phyloP scores from a whole-genome alignment of 257 asterid species.

The Nicotiana benthamiana region DNA sequence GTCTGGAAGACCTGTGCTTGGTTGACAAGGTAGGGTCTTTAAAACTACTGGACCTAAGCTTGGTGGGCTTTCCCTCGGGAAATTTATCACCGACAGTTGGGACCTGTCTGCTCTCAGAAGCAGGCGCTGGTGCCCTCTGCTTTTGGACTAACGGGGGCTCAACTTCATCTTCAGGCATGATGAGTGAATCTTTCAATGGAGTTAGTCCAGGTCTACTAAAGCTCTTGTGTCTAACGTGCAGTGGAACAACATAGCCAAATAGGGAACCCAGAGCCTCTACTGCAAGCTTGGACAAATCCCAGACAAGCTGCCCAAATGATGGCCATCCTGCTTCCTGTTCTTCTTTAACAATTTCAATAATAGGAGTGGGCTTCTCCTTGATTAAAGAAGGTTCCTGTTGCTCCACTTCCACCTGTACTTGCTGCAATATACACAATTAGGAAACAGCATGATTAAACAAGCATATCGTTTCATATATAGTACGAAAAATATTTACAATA shows the following conservation, averaged over 20 bases:
- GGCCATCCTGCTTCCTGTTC: constrained; percentile 85
- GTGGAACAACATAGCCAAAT: constrained; percentile 40
- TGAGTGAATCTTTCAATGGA: constrained; percentile 71
- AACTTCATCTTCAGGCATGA: constrained; percentile 83
- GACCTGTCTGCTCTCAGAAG: constrained; percentile 52
- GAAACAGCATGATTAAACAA: neutral
- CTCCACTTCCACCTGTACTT: constrained; percentile 24
- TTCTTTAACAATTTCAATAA: constrained; percentile 34
- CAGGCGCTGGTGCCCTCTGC: constrained; percentile 49
- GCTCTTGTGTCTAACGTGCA: constrained; percentile 19
- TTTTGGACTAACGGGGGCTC: constrained; percentile 41
- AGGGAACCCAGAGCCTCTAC: constrained; percentile 48
- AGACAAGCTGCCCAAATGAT: constrained; percentile 69
- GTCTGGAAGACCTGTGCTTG: constrained; percentile 85
- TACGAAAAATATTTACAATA: neutral
- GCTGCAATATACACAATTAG: constrained; percentile 35
- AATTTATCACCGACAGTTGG: constrained; percentile 34
- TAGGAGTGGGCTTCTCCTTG: constrained; percentile 39
- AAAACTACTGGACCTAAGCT: constrained; percentile 41
- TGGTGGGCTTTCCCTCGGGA: constrained; percentile 57
- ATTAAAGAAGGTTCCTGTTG: constrained; percentile 29
- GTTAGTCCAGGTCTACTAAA: constrained; percentile 47
- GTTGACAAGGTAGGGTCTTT: constrained; percentile 57
- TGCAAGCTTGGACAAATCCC: constrained; percentile 59
- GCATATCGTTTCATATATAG: neutral